Base-by-base conservation (phyloP, 768 basidiomycete genomes). In the Cystobasidium onofrii region DNA sequence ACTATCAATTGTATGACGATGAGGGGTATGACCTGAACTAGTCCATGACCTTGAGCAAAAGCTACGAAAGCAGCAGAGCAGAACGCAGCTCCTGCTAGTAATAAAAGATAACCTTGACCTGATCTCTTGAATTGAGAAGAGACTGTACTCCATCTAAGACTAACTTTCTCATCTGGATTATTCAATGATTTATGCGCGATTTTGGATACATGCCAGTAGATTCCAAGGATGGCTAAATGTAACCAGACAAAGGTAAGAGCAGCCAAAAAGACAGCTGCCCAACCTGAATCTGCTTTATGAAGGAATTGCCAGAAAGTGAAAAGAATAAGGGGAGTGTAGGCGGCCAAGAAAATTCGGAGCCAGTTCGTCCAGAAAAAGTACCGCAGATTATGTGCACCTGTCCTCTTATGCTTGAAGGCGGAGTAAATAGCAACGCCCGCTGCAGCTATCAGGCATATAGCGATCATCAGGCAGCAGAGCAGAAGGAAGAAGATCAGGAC, bases 401-500 rank as follows among this genome's bases (percentile, higher is more conserved):
- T 60, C 31, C 57, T 27, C 20, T 60, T 60, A 20, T 60, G 57
- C 33, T 60, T 60, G 57, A 54, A 7, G 41, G 65, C 23, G 34
- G 41, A 31, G 25, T 2, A 50, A 31, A 31, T 20, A 4, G 70
- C 73, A 2, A 34, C 64, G 12, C 64, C 39, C 7, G 43, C 23
- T 39, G 44, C 77, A 54, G 85, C 55, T 1, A 81, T 82, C 75
- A 87, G 89, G 20, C 85, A 84, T 23, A 89, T 55, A 3, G 80
- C 83, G 66, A 90, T 83, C 3, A 86, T 75, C 0, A 80, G 85
- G 17, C 86, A 54, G 18, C 85, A 81, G 75, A 91, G 85, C 18
- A 86, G 88, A 73, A 88, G 81, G 41, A 90, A 79, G 66, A 91
- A 86, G 77, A 97, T 84, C 12, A 84, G 83, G 60, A 86, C 83